Percentiles rank a stretch among this genome's conserved stretches.
Evolutionary conservation across 768 basidiomycete species (phyloP).

Genomic region (Lactifluus volemus): DNA sequence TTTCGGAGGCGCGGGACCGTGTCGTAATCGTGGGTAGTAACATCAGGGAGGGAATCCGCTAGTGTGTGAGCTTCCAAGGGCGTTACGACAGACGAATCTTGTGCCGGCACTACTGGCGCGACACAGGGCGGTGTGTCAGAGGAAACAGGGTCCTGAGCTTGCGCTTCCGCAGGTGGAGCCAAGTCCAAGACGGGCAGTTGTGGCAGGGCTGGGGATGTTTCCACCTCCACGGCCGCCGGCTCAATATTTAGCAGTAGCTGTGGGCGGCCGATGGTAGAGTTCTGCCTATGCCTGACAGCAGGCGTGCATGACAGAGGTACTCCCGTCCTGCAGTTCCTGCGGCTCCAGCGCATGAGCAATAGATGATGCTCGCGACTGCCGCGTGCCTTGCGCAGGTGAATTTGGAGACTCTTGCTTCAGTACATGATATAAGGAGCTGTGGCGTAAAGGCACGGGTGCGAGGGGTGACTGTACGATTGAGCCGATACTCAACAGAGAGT

Average conservation of each 20-base stretch:
- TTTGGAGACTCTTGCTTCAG: constrained; percentile 8
- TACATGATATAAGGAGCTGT: constrained; percentile 14
- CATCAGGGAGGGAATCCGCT: background rate
- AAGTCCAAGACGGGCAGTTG: background rate
- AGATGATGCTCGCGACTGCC: background rate
- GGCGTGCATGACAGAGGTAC: background rate
- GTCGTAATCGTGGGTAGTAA: constrained; percentile 9
- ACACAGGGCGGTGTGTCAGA: background rate
- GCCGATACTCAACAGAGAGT: background rate
- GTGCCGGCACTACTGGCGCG: background rate
- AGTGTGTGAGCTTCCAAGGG: constrained; percentile 7
- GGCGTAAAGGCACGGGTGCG: constrained; percentile 12
- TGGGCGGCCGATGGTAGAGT: background rate
- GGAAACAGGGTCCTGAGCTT: background rate
- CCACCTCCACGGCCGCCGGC: background rate
- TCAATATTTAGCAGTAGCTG: background rate
- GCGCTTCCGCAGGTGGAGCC: background rate
- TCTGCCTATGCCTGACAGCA: background rate
- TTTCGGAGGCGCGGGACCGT: constrained; percentile 14
- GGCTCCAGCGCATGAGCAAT: constrained; percentile 12
- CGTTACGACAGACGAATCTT: constrained; percentile 7
- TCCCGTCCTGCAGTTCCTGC: constrained; percentile 3
- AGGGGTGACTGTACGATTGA: constrained; percentile 3
- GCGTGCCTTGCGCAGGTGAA: background rate
- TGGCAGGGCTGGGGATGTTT: background rate